Conservation (phyloP, 257 asterid species). For the Solanum appendiculatum region DNA sequence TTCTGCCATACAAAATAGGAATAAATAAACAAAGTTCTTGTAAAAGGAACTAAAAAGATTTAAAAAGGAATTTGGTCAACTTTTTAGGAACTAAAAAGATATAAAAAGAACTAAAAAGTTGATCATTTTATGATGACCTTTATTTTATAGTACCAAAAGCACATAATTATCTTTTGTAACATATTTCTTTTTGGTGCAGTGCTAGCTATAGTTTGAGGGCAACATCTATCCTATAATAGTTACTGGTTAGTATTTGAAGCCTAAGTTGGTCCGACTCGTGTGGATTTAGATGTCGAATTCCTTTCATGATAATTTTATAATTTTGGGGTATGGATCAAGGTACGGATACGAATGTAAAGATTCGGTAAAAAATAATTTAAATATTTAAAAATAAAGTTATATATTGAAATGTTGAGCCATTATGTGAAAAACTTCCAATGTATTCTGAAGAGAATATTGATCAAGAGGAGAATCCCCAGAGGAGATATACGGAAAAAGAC, state of each 20-base stretch:
- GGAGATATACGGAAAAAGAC: neutral
- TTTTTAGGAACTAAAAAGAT: too few species aligned
- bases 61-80: neutral
- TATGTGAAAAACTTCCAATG: neutral
- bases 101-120: too few species aligned
- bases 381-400: neutral
- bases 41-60: neutral
- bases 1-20: neutral
- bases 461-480: neutral
- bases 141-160: neutral
- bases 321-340: neutral
- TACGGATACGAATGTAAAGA: neutral
- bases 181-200: too few species aligned
- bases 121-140: too few species aligned
- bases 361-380: neutral
- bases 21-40: neutral
- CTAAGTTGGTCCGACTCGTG: neutral
- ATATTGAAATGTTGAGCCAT: neutral
- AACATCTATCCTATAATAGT: neutral
- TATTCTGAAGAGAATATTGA: neutral
- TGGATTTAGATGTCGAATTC: neutral
- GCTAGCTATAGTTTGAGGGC: neutral
- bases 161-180: neutral
- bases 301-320: neutral
- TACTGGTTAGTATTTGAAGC: neutral